phyloP scores from a whole-genome alignment of 805 yeast species.

The Teunomyces aglyptinius region DNA sequence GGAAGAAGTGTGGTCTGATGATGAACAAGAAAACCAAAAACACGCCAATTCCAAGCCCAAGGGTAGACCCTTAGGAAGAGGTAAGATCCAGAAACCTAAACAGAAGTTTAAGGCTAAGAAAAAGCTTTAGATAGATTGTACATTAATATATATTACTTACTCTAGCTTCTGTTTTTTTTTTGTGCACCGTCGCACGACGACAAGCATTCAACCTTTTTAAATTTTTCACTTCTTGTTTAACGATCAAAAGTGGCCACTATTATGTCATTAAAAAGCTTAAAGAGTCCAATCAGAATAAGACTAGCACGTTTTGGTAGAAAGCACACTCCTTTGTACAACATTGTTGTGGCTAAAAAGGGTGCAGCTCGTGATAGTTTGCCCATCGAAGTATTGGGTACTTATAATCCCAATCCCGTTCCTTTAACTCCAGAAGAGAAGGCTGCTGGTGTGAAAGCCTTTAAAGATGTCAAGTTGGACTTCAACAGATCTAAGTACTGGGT shows the following conservation, averaged over 20 bases:
- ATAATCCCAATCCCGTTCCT: slow-evolving; percentile 78
- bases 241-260: not conserved
- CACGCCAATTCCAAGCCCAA: slow-evolving; percentile 8
- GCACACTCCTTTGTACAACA: slow-evolving; percentile 84
- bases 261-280: slow-evolving; percentile 26
- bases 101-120: slow-evolving; percentile 57
- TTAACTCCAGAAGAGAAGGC: slow-evolving; percentile 59
- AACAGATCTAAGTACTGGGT: slow-evolving; percentile 92
- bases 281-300: slow-evolving; percentile 81
- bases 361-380: slow-evolving; percentile 88
- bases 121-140: slow-evolving; percentile 42
- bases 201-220: not conserved
- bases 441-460: slow-evolving; percentile 58
- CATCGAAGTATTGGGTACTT: slow-evolving; percentile 92
- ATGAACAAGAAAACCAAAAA: slow-evolving; percentile 39
- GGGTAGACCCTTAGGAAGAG: slow-evolving; percentile 16
- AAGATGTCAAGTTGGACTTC: slow-evolving; percentile 83
- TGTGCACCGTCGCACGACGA: not conserved
- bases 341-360: slow-evolving; percentile 76
- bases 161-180: not conserved
- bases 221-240: not conserved
- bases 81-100: slow-evolving; percentile 36
- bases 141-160: slow-evolving; percentile 1
- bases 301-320: slow-evolving; percentile 91
- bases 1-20: slow-evolving; percentile 48